phyloP scores from a whole-genome alignment of 2,329 filamentous ascomycete genomes.

The Balansia obtecta region DNA sequence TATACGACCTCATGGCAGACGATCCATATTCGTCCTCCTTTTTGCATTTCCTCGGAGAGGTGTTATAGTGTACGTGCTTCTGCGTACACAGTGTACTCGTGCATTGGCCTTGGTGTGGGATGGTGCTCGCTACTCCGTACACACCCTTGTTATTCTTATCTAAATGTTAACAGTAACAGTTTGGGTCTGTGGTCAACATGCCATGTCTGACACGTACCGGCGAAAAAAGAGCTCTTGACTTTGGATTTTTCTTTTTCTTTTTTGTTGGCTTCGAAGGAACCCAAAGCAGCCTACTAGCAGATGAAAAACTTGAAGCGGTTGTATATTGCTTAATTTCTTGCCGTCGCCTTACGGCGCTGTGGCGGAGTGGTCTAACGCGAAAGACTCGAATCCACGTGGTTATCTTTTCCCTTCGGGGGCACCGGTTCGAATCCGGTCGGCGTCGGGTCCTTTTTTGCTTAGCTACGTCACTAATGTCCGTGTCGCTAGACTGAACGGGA shows the following conservation, averaged over 20 bases:
- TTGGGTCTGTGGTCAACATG: too few species aligned
- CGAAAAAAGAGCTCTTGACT: too few species aligned
- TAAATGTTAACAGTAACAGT: too few species aligned
- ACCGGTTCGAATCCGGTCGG: slow-evolving; percentile 23
- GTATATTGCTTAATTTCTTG: not conserved
- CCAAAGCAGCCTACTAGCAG: too few species aligned
- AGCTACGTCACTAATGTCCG: too few species aligned
- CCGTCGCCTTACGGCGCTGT: slow-evolving; percentile 10
- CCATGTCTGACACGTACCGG: too few species aligned
- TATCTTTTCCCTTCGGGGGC: slow-evolving; percentile 20
- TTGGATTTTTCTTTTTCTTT: too few species aligned
- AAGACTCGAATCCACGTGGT: slow-evolving; percentile 15
- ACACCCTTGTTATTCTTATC: not conserved
- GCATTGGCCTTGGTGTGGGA: not conserved
- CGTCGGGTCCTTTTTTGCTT: slow-evolving; percentile 9
- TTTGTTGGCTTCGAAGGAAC: too few species aligned
- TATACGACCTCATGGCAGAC: not conserved
- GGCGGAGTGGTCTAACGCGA: slow-evolving; percentile 22
- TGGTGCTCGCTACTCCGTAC: not conserved
- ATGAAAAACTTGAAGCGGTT: not conserved
- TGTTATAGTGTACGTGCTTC: not conserved
- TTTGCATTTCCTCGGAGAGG: not conserved
- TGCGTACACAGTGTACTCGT: not conserved
- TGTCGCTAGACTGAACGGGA: too few species aligned
- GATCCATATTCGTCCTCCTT: not conserved